A percentile compares a stretch with the other conserved stretches of the same genome.
phyloP scores from a whole-genome alignment of 2,329 filamentous ascomycete genomes.

The Talaromyces pinophilus region DNA sequence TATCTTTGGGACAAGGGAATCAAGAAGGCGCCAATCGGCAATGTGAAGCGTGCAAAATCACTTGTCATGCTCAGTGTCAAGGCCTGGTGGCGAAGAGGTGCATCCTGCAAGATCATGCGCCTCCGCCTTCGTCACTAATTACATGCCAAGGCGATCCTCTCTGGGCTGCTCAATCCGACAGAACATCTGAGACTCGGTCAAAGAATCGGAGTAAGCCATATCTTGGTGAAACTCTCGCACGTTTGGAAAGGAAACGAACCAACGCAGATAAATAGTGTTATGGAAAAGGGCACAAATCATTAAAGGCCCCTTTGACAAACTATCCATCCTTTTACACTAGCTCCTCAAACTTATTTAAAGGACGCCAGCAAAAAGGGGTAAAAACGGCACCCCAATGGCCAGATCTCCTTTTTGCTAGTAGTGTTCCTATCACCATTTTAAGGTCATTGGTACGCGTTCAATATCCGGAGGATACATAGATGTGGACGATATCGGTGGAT shows the following conservation, averaged over 20 bases:
- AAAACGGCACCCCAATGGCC: too few species aligned
- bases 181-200: not conserved
- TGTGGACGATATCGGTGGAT: too few species aligned
- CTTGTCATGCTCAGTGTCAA: slow-evolving; percentile 16
- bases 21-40: slow-evolving; percentile 9
- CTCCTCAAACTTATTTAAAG: too few species aligned
- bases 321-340: not conserved
- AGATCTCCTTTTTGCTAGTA: too few species aligned
- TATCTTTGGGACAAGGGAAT: slow-evolving; percentile 14
- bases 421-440: too few species aligned
- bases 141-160: not conserved
- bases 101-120: not conserved
- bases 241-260: not conserved
- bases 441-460: too few species aligned
- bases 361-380: too few species aligned
- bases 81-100: not conserved
- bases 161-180: not conserved
- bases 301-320: not conserved
- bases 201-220: not conserved
- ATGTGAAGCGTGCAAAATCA: slow-evolving; percentile 5
- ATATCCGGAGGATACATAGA: too few species aligned
- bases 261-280: not conserved
- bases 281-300: not conserved
- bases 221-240: not conserved
- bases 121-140: not conserved